Base-by-base conservation (phyloP, 2,329 filamentous ascomycete genomes). In the Colletotrichum cordylinicola region DNA sequence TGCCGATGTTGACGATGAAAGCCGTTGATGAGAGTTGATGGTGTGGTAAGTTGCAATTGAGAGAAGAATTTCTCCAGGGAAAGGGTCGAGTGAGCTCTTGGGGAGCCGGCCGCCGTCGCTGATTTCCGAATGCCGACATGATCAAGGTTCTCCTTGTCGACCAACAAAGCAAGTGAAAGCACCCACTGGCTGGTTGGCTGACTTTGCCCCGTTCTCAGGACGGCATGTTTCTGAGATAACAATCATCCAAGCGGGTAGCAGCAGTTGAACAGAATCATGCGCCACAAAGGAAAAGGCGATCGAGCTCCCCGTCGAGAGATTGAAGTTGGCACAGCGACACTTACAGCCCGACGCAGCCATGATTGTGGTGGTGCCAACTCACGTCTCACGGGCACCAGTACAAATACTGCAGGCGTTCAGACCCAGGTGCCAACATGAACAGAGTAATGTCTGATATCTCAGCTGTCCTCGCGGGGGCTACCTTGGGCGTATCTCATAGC, bases 381-480 rank as follows among this genome's bases (percentile, higher is more conserved):
- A n/a, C 16, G 16, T 43, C 0, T 0, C 0, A 43, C 16, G 8
- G 0, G 9, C 4, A 18, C 4, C 8, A n/a, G 37, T 43, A 10
- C 37, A 43, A 43, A 16, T 43, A 43, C 37, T n/a, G 2, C 37
- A 43, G 37, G 16, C 16, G 8, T 39, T 0, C 18, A 1, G 0
- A 5, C 9, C 4, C 16, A 18, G 8, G 8, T 8, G 37, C 37
- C 16, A 18, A 2, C 16, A 43, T 43, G 0, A 43, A 43, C 9
- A 8, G 1, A 4, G 9, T 6, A 43, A 6, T 16, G 16, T 0
- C 0, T 18, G 16, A 0, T 18, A 43, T 6, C 37, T 43, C 16
- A 43, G 16, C 37, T 18, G 4, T 18, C 8, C 37, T 43, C 18
- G 16, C 0, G 37, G 37, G 16, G 37, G 18, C 37, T 18, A n/a